These are phyloP conservation scores for Geosmithia morbida DNA, from an alignment of 2,329 filamentous ascomycete species.

Conservation along the genomic window DNA sequence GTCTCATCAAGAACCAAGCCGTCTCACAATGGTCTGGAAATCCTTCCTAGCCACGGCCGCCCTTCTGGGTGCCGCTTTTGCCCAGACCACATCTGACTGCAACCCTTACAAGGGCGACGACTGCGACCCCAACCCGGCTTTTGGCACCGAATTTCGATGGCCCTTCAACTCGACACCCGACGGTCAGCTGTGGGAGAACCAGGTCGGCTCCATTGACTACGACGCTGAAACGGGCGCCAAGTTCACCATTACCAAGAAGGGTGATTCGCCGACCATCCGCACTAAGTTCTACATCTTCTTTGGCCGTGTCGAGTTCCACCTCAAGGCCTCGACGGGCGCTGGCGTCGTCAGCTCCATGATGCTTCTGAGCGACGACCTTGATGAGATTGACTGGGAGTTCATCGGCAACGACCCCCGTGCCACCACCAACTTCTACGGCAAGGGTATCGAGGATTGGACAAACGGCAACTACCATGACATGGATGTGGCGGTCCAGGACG, in stretches of 20 bases:
- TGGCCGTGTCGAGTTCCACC: slow-evolving; percentile 60
- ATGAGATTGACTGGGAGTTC: slow-evolving; percentile 83
- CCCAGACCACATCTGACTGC: slow-evolving; percentile 67
- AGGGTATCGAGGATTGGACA: slow-evolving; percentile 49
- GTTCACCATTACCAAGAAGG: slow-evolving; percentile 56
- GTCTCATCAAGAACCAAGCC: not conserved
- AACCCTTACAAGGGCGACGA: slow-evolving; percentile 54
- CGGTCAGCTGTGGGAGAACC: slow-evolving; percentile 51
- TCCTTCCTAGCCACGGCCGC: slow-evolving; percentile 15
- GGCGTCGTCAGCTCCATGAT: slow-evolving; percentile 77
- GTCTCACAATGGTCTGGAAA: slow-evolving; percentile 11
- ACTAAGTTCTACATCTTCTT: slow-evolving; percentile 80
- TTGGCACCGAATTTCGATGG: slow-evolving; percentile 49
- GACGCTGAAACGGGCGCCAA: slow-evolving; percentile 46
- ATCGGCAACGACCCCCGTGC: slow-evolving; percentile 53
- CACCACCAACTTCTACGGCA: slow-evolving; percentile 68
- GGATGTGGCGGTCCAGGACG: slow-evolving; percentile 34
- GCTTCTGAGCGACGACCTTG: slow-evolving; percentile 68
- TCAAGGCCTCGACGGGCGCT: slow-evolving; percentile 60
- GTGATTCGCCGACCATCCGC: slow-evolving; percentile 66
- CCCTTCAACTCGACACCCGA: slow-evolving; percentile 49
- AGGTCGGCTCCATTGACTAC: slow-evolving; percentile 50
- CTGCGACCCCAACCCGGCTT: slow-evolving; percentile 58
- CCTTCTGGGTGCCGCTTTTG: slow-evolving; percentile 33
- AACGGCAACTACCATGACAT: slow-evolving; percentile 46